Evolutionary conservation across 495 filamentous ascomycete genomes (phyloP), one percentile per base, ranked within the genome.

Genomic region (Aspergillus campestris): DNA sequence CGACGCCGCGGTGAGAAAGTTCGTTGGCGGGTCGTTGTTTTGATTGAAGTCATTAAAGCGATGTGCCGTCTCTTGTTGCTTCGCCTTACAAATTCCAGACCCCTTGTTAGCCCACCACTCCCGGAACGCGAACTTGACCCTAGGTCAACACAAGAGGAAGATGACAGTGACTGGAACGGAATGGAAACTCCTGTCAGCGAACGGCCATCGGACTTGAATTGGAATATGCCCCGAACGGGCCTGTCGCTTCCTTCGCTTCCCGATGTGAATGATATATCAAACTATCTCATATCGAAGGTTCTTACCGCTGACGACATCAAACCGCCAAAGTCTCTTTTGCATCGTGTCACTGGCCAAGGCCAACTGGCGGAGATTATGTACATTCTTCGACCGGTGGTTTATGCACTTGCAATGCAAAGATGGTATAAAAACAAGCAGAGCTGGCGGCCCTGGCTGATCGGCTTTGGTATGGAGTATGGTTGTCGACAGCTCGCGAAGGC

Each of bases 251-350:
- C 94, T 0, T 79, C 73, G 32, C 72, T 98, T 15, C 92, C 92
- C 1, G 80, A 81, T 40, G 78, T 83, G 7, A 74, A 78, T 24
- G 87, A 92, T 56, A 85, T 95, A 24, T 84, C 84, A 24, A 81
- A 77, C 31, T 96, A 92, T 61, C 77, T 98, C 13, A 83, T 94
- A 36, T 81, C 80, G n/a, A 89, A 91, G 42, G 92, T 95, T 12
- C 72, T 98, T 24, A 95, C 87, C 1, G 86, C 94, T 12, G 94
- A 97, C 65, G 92, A 97, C 61, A 89, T 98, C 70, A 95, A 95
- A 60, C 82, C 89, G 5, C 83, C 94, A 0, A 82, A 80, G 14
- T 78, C 84, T 12, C 78, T 98, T 37, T 72, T 97, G 30, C 90
- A 92, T 53, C 61, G 74, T n/a, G 63, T 66, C 8, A 70, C 67